Base-by-base conservation (phyloP, 225 moss, liverwort and hornwort species). In the Bryoerythrophyllum caledonicum region DNA sequence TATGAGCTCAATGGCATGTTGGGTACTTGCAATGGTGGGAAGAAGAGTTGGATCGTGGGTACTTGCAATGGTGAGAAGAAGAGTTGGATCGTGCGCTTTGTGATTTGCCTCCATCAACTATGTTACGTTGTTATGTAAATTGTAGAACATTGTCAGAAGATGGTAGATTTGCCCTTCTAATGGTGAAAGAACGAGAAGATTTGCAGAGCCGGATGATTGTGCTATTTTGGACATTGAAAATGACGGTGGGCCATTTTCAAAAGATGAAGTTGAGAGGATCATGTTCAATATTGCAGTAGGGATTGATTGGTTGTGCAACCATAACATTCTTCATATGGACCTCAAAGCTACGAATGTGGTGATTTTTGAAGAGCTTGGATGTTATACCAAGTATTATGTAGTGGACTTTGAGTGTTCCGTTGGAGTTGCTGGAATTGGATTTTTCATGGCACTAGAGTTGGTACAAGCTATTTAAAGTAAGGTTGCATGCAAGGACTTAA, bases 61-160 rank as follows among this genome's bases (percentile, higher is more conserved):
- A 3, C 32, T 32, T 52, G 59, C 27, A 59, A 1, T 28, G 24
- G 13, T 6, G 15, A 2, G 28, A 1, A 28, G 2, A 59, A 6
- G 14, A 28, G 0, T 2, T 15, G 2, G 28, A 59, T 2, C 16
- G 6, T 6, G 5, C 0, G 1, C 0, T 0, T 0, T 26, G 5
- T 59, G 6, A 16, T 15, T 6, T 27, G 27, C 15, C 16, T 15
- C 28, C 27, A 6, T 0, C 0, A 59, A 28, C 15, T 15, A 5
- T 0, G 0, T 11, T 14, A 6, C 0, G 1, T 15, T 28, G 15
- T 6, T 13, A 6, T 0, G 14, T 59, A 10, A 0, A 54, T 6
- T 59, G 59, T 28, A 26, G 59, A 28, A 59, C 59, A 28, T 58
- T 59, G 16, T 28, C 27, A 26, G 15, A 15, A 16, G 52, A 20